These are phyloP conservation scores for Trametes cubensis DNA, from an alignment of 768 basidiomycete species.

Conservation along the genomic window DNA sequence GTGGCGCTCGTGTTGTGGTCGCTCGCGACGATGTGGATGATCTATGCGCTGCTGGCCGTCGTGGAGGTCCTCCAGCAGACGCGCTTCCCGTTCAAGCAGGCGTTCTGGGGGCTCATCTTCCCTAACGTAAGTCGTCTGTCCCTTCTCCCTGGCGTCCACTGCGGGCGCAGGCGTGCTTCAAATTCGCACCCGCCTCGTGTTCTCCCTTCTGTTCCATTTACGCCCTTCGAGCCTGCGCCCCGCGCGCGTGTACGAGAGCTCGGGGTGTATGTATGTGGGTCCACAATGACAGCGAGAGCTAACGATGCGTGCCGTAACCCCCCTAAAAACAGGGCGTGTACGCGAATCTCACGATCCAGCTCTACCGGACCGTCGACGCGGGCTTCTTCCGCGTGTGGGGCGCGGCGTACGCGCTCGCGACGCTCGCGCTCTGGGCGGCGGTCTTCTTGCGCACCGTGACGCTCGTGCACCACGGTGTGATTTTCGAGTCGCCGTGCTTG, in stretches of 20 bases:
- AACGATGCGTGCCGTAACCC: conserved; percentile 5
- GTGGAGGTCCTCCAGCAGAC: conserved; percentile 43
- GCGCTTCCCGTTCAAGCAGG: conserved; percentile 53
- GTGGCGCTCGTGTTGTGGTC: conserved; percentile 60
- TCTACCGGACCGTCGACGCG: conserved; percentile 54
- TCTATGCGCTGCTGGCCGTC: conserved; percentile 57
- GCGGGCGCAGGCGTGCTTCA: too few species aligned
- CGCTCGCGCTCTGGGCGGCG: conserved; percentile 55
- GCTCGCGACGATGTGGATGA: conserved; percentile 63
- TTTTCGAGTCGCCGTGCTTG: conserved; percentile 48
- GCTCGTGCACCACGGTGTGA: conserved; percentile 38
- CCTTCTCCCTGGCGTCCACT: too few species aligned
- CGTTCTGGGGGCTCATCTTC: conserved; percentile 72
- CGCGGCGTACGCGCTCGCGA: conserved; percentile 52
- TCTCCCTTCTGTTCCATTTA: too few species aligned
- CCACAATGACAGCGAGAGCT: background rate
- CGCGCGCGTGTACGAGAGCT: too few species aligned
- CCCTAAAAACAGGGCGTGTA: conserved; percentile 65
- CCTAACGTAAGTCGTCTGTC: conserved; percentile 54
- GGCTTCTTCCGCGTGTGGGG: conserved; percentile 60
- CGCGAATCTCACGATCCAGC: conserved; percentile 60
- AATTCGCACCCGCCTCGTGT: too few species aligned
- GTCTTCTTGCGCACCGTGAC: conserved; percentile 48
- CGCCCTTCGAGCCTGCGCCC: too few species aligned
- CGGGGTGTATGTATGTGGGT: background rate